phyloP scores from a whole-genome alignment of 331 rosid species.

The Prunus yedoensis region DNA sequence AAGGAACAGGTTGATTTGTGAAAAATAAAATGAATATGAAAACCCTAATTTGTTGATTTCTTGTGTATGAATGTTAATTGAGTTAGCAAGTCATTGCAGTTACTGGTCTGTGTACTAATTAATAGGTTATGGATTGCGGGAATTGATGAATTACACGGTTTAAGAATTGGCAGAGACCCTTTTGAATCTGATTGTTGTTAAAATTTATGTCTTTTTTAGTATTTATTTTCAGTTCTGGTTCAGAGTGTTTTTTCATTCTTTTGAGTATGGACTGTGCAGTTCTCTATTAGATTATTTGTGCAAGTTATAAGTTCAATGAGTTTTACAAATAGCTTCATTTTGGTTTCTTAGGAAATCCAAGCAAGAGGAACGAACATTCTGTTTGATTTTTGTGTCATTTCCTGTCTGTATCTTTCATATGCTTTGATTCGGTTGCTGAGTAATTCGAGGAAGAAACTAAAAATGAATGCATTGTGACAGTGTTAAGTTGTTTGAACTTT shows the following conservation, averaged over 20 bases:
- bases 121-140: not conserved
- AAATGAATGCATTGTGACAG: not conserved
- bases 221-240: not conserved
- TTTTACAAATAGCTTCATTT: not conserved
- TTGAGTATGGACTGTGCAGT: not conserved
- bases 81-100: slow-evolving; percentile 8
- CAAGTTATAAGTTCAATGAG: not conserved
- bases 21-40: not conserved
- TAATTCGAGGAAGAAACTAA: not conserved
- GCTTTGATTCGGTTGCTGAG: not conserved
- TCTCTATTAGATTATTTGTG: too few species aligned
- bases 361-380: not conserved
- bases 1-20: slow-evolving; percentile 26
- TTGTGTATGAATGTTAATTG: slow-evolving; percentile 1
- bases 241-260: not conserved
- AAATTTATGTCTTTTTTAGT: not conserved
- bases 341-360: not conserved
- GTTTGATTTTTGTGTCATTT: not conserved
- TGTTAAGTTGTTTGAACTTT: not conserved
- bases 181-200: not conserved
- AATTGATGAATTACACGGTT: slow-evolving; percentile 12
- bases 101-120: slow-evolving; percentile 5
- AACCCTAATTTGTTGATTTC: slow-evolving; percentile 43
- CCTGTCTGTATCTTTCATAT: not conserved
- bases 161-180: not conserved